Percentiles rank a stretch among this genome's conserved stretches.
phyloP scores from a whole-genome alignment of 495 filamentous ascomycete genomes.

The Cercophora scortea region DNA sequence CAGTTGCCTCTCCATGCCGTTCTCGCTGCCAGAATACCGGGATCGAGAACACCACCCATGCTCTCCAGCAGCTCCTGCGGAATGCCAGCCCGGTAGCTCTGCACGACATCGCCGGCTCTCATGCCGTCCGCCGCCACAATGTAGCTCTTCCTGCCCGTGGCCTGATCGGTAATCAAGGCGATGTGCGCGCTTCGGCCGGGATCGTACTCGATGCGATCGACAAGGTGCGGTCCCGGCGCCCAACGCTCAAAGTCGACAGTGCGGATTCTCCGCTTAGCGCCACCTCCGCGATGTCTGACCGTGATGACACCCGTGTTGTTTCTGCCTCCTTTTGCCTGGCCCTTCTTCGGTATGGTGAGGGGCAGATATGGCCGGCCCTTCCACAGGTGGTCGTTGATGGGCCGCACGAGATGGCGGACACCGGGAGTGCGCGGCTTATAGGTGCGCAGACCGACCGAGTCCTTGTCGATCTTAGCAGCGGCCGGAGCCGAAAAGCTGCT shows the following conservation, averaged over 20 bases:
- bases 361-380: conserved; percentile 78
- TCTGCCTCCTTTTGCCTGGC: conserved; percentile 83
- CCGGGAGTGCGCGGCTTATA: conserved; percentile 96
- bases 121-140: conserved; percentile 90
- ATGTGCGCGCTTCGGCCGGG: conserved; percentile 91
- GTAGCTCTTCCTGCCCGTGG: conserved; percentile 66
- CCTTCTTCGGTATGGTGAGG: conserved; percentile 84
- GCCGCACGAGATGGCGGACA: conserved; percentile 80
- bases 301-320: conserved; percentile 81
- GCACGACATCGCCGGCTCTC: conserved; percentile 81
- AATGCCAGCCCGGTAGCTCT: conserved; percentile 85
- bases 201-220: conserved; percentile 94
- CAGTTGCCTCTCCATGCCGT: conserved; percentile 95
- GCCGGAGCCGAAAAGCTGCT: conserved; percentile 1
- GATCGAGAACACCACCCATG: conserved; percentile 87
- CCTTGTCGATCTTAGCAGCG: conserved; percentile 18
- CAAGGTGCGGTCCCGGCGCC: conserved; percentile 68
- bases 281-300: conserved; percentile 84
- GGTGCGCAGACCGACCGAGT: conserved; percentile 54
- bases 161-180: conserved; percentile 68
- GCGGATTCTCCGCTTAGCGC: conserved; percentile 82
- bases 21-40: conserved; percentile 87
- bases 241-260: conserved; percentile 78
- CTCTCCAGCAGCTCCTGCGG: conserved; percentile 73
- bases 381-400: conserved; percentile 94